Base-by-base conservation (phyloP, 345 rosid genomes). In the Pistacia atlantica region DNA sequence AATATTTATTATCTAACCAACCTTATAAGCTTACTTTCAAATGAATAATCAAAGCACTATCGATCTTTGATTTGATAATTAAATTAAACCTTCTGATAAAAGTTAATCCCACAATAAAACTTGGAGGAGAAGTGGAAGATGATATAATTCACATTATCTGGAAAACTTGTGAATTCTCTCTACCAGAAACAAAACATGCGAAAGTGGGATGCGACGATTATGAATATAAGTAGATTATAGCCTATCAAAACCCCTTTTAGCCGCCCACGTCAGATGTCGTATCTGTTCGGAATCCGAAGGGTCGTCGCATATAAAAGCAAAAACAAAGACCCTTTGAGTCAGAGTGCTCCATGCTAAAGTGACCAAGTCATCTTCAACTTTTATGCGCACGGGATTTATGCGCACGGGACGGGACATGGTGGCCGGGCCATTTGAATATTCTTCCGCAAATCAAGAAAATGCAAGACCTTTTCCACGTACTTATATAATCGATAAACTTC, bases 281-380 rank as follows among this genome's bases (percentile, higher is more conserved):
- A n/a, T 22, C 63, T 18, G 5, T 70, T 72, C 75, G 42, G 37
- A 45, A 72, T 14, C 37, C 67, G 5, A 72, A 72, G 28, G 75
- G 75, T 61, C 75, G 75, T 46, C 37, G 1, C 35, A 38, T 69
- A 69, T 7, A 12, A 14, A 48, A 45, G 0, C 0, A 4, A 42
- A 12, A 65, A 42, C 3, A 3, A 31, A 31, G 33, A 31, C 33
- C 33, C 33, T 31, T 31, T 31, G 33, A 31, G 33, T 31, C 31
- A 4, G 13, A 11, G 46, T 37, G 1, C 60, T 69, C 45, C 22
- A 69, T 8, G 17, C 12, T 35, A 37, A 38, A 37, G 5, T 6
- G 52, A 9, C 3, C 17, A 45, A 20, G 70, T 45, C 54, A 45
- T 2, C 2, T 42, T 66, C 52, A 18, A 46, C 31, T 45, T 45